A percentile compares a stretch with the other conserved stretches of the same genome.
Evolutionary conservation across 805 yeast species (phyloP).

Genomic region (Candida cerambycidarum): DNA sequence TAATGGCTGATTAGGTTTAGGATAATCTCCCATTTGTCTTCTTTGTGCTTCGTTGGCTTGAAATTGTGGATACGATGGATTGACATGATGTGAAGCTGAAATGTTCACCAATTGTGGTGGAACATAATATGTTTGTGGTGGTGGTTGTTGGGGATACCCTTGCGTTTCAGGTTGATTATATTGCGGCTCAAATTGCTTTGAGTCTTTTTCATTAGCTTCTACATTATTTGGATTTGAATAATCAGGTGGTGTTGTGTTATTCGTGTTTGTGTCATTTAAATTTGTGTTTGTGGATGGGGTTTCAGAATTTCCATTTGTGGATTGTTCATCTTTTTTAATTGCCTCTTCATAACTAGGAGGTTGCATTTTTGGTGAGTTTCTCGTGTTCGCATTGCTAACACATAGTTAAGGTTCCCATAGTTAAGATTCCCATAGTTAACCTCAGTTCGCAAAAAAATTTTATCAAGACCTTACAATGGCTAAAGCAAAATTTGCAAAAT

Average conservation of each 20-base stretch:
- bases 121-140: slow-evolving; percentile 5
- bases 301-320: background rate
- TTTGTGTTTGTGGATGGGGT: slow-evolving; percentile 1
- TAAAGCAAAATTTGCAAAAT: slow-evolving; percentile 26
- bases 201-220: background rate
- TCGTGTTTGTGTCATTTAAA: background rate
- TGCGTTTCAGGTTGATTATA: background rate
- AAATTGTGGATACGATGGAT: slow-evolving; percentile 39
- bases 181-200: background rate
- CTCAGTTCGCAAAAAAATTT: background rate
- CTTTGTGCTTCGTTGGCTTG: slow-evolving; percentile 31
- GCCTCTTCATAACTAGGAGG: slow-evolving; percentile 11
- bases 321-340: background rate
- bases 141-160: background rate
- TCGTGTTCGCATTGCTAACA: background rate
- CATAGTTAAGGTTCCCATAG: too few species aligned
- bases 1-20: slow-evolving; percentile 18
- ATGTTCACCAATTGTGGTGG: slow-evolving; percentile 38
- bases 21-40: slow-evolving; percentile 30
- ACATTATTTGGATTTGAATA: background rate
- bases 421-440: background rate
- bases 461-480: slow-evolving; percentile 11
- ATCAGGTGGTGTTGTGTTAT: background rate
- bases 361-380: slow-evolving; percentile 3
- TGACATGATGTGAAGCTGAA: slow-evolving; percentile 32